Evolutionary conservation across 2,329 filamentous ascomycete species (phyloP).

Genomic region (Teratosphaeria destructans): DNA sequence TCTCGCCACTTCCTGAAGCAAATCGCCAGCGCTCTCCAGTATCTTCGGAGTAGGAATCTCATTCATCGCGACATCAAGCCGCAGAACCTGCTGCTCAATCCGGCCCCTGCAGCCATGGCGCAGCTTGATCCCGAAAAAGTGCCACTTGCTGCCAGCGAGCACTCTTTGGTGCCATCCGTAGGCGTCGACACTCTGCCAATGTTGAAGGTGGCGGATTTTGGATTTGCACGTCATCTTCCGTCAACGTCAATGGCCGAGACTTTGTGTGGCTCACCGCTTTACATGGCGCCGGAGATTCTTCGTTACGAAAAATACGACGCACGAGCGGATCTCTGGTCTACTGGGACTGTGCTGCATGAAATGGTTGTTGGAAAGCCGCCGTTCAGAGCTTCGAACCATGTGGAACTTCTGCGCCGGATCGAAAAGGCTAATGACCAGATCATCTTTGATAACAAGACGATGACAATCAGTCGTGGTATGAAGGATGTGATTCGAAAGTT

Average conservation of each 20-base stretch:
- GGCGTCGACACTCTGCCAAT: constrained; percentile 81
- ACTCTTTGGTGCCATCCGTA: constrained; percentile 69
- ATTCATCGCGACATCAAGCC: constrained; percentile 97
- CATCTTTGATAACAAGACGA: constrained; percentile 46
- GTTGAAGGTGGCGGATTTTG: constrained; percentile 96
- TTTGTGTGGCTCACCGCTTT: constrained; percentile 88
- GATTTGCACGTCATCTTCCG: constrained; percentile 88
- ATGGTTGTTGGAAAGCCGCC: constrained; percentile 88
- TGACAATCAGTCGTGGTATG: constrained; percentile 59
- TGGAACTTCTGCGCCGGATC: constrained; percentile 85
- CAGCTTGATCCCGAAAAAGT: constrained; percentile 50
- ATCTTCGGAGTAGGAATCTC: constrained; percentile 72
- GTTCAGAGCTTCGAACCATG: constrained; percentile 86
- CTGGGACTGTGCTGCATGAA: constrained; percentile 89
- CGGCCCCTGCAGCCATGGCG: constrained; percentile 62
- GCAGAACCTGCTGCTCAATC: constrained; percentile 85
- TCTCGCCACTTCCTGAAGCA: constrained; percentile 94
- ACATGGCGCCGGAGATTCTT: constrained; percentile 97
- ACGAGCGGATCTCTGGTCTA: constrained; percentile 94
- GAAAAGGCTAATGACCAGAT: constrained; percentile 81
- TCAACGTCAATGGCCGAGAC: constrained; percentile 90
- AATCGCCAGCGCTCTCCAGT: constrained; percentile 81
- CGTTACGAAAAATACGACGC: constrained; percentile 96
- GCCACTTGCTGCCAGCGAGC: constrained; percentile 67
- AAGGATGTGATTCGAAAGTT: constrained; percentile 71